Conservation (phyloP, 2,329 filamentous ascomycete species). For the Colletotrichum sp. region DNA sequence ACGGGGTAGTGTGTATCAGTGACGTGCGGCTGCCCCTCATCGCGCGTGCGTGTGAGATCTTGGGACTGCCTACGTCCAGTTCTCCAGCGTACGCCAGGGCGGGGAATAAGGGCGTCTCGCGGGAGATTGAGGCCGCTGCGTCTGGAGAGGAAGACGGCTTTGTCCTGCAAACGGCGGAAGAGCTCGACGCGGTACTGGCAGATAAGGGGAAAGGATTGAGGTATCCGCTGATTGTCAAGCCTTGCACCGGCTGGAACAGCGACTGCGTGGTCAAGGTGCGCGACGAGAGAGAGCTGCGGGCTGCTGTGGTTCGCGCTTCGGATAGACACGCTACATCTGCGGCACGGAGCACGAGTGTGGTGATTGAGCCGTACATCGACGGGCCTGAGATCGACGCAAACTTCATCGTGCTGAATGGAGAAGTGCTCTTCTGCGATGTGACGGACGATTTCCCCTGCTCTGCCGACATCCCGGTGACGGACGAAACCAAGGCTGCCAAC, state of each 20-base stretch:
- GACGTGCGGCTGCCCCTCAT: constrained; percentile 31
- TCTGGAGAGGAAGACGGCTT: constrained; percentile 18
- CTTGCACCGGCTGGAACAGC: constrained; percentile 33
- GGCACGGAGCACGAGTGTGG: constrained; percentile 26
- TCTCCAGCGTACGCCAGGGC: constrained; percentile 29
- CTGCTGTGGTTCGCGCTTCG: constrained; percentile 24
- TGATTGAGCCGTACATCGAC: constrained; percentile 42
- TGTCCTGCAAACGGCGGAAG: background rate
- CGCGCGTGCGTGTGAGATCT: constrained; percentile 31
- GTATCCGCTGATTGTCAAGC: constrained; percentile 40
- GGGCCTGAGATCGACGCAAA: constrained; percentile 48
- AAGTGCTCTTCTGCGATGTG: constrained; percentile 43
- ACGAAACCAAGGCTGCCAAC: background rate
- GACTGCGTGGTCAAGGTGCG: constrained; percentile 35
- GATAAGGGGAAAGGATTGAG: background rate
- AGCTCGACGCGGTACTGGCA: constrained; percentile 20
- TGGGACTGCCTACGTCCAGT: constrained; percentile 34
- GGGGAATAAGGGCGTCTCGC: constrained; percentile 31
- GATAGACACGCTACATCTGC: constrained; percentile 20
- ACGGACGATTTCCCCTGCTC: constrained; percentile 39
- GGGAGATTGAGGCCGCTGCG: constrained; percentile 23
- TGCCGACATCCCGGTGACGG: background rate
- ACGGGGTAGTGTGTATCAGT: constrained; percentile 40
- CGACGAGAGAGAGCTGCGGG: constrained; percentile 27
- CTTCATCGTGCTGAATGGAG: constrained; percentile 39